Percentiles rank a stretch among this genome's conserved stretches.
Evolutionary conservation across 1,284 basidiomycete genomes (phyloP).

Genomic region (Irpex sp.): DNA sequence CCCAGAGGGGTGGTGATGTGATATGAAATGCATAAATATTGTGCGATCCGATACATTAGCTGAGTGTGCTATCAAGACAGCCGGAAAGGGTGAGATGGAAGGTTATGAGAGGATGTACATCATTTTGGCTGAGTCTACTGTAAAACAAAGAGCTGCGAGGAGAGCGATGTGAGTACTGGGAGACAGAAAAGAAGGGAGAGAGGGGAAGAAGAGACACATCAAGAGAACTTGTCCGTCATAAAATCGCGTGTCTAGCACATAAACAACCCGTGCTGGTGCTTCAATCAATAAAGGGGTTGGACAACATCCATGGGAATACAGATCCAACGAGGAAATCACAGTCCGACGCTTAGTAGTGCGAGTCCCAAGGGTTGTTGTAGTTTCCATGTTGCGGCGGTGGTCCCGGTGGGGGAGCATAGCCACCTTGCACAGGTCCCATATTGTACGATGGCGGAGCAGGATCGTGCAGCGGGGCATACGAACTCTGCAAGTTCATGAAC

Average conservation of each 20-base stretch:
- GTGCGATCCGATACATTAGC: background rate
- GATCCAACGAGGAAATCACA: background rate
- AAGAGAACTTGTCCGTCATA: background rate
- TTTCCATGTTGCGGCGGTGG: conserved; percentile 11
- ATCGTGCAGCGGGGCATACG: conserved; percentile 18
- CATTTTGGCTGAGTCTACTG: background rate
- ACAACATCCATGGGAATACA: background rate
- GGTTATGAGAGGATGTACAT: background rate
- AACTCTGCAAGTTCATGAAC: conserved; percentile 17
- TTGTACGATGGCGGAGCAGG: conserved; percentile 20
- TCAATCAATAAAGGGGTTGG: background rate
- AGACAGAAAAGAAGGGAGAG: background rate
- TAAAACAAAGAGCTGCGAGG: background rate
- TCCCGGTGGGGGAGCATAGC: background rate
- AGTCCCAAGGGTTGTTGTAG: conserved; percentile 19
- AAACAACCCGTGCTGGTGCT: background rate
- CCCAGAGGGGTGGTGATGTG: background rate
- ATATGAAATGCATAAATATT: background rate
- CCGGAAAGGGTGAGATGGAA: background rate
- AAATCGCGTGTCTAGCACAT: background rate
- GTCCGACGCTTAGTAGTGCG: conserved; percentile 9
- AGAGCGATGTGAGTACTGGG: background rate
- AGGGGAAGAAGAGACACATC: background rate
- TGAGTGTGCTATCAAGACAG: conserved; percentile 1
- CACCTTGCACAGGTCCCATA: conserved; percentile 14